Conservation (phyloP, 1,139 yeast species). For the Arxiozyma bovina region DNA sequence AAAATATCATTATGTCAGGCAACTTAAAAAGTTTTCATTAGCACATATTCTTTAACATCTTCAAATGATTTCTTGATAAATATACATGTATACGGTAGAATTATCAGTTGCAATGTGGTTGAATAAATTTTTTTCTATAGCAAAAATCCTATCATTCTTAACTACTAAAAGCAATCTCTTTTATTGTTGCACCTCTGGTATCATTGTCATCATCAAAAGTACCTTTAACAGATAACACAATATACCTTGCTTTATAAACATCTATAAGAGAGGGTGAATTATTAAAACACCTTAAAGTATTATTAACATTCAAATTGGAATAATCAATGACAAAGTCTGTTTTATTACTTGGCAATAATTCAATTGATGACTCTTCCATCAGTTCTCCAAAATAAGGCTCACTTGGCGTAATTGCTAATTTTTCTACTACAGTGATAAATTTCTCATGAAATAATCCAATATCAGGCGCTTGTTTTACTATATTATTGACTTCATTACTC, state of each 20-base stretch:
- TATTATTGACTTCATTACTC: constrained; percentile 28
- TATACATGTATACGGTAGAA: too few species aligned
- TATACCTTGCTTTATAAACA: constrained; percentile 33
- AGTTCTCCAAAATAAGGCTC: constrained; percentile 39
- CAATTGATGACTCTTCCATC: constrained; percentile 29
- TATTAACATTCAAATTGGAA: constrained; percentile 10
- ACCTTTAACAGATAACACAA: constrained; percentile 46
- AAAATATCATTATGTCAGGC: too few species aligned
- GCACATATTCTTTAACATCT: too few species aligned
- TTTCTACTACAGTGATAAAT: constrained; percentile 34
- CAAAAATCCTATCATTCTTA: not conserved
- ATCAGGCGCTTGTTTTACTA: constrained; percentile 21
- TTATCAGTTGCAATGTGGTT: too few species aligned
- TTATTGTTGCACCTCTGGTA: constrained; percentile 48
- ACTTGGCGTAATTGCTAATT: constrained; percentile 34
- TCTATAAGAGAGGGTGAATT: constrained; percentile 6
- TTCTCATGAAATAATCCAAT: constrained; percentile 24
- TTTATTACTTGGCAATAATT: constrained; percentile 40
- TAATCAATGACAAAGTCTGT: constrained; percentile 37
- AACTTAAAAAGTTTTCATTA: too few species aligned
- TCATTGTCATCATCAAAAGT: constrained; percentile 37
- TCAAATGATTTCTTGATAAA: too few species aligned
- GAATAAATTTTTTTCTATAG: too few species aligned
- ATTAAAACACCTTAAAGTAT: constrained; percentile 7
- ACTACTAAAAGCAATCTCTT: constrained; percentile 36